These are phyloP conservation scores for Arabis hirsuta DNA, from an alignment of 345 rosid species.

Conservation along the genomic window DNA sequence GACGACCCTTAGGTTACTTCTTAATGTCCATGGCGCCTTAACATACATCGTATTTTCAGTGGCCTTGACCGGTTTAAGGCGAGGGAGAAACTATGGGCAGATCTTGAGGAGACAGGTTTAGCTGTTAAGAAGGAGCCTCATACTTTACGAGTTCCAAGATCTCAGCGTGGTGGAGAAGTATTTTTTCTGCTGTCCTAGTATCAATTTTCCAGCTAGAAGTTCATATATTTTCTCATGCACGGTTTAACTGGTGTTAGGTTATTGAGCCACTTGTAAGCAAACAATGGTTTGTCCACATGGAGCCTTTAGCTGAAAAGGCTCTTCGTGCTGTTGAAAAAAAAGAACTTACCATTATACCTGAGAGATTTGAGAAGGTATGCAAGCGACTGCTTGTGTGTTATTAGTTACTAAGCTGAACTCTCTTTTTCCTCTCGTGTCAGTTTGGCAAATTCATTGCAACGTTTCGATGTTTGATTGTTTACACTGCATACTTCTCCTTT, in stretches of 20 bases:
- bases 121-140: constrained; percentile 85
- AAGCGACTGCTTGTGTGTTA: constrained; percentile 10
- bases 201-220: constrained; percentile 23
- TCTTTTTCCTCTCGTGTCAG: constrained; percentile 8
- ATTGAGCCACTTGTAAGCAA: constrained; percentile 95
- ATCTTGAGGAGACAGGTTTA: constrained; percentile 89
- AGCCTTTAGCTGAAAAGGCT: constrained; percentile 93
- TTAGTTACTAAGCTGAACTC: constrained; percentile 23
- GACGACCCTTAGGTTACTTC: constrained; percentile 23
- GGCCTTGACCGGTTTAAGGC: constrained; percentile 96
- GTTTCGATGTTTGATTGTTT: constrained; percentile 9
- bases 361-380: constrained; percentile 94
- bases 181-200: constrained; percentile 36
- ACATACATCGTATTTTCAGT: constrained; percentile 48
- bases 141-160: constrained; percentile 84
- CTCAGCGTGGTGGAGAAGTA: constrained; percentile 99
- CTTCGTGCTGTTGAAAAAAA: constrained; percentile 85
- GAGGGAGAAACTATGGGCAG: constrained; percentile 89
- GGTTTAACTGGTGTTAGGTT: constrained; percentile 52
- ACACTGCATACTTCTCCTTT: constrained; percentile 19
- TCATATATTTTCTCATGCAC: constrained; percentile 30
- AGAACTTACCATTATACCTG: constrained; percentile 77
- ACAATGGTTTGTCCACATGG: constrained; percentile 98
- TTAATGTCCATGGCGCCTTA: constrained; percentile 29
- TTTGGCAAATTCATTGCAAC: constrained; percentile 20